These are phyloP conservation scores for Imleria badia DNA, from an alignment of 768 basidiomycete genomes.

Conservation along the genomic window DNA sequence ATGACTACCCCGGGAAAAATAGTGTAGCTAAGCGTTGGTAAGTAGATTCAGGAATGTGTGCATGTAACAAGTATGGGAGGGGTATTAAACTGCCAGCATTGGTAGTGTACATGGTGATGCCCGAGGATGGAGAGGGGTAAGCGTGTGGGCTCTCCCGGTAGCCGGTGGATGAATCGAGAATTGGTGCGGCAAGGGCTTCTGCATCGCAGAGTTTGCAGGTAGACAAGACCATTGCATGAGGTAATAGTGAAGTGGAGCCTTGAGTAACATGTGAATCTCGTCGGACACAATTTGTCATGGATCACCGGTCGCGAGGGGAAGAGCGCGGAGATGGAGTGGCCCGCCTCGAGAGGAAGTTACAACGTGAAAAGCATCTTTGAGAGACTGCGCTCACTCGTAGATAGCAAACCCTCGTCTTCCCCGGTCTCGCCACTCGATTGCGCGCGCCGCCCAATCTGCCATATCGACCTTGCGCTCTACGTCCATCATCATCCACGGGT, in stretches of 20 bases:
- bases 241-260: background rate
- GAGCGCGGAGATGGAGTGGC: constrained; percentile 19
- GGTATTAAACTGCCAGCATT: constrained; percentile 33
- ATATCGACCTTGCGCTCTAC: constrained; percentile 70
- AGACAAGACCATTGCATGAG: background rate
- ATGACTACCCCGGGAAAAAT: background rate
- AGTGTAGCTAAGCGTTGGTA: constrained; percentile 9
- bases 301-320: constrained; percentile 25
- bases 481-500: constrained; percentile 75
- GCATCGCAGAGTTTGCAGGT: background rate
- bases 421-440: constrained; percentile 40
- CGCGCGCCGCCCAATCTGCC: constrained; percentile 73
- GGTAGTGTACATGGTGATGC: constrained; percentile 13
- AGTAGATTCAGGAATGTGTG: constrained; percentile 17
- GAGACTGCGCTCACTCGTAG: constrained; percentile 24
- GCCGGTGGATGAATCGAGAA: background rate
- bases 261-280: constrained; percentile 3
- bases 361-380: constrained; percentile 1
- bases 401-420: constrained; percentile 18
- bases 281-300: background rate
- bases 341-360: constrained; percentile 18
- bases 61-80: constrained; percentile 8
- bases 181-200: background rate
- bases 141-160: background rate
- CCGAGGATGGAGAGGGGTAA: background rate